Base-by-base conservation (phyloP, 768 basidiomycete species). In the Boletus subcaerulescens region DNA sequence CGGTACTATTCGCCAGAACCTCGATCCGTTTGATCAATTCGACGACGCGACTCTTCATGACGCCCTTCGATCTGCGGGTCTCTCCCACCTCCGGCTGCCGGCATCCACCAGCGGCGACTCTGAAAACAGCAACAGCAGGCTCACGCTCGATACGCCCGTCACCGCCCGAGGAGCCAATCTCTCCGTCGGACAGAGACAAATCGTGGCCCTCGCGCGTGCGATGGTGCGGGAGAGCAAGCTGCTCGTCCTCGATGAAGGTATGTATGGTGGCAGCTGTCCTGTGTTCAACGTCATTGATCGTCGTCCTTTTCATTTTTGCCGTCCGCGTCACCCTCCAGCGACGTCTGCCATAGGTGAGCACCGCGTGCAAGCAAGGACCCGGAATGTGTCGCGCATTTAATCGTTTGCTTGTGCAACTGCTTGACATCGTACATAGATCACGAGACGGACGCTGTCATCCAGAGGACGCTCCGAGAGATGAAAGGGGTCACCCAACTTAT, bases 21-120 rank as follows among this genome's bases (percentile, higher is more conserved):
- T 82, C 24, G 81, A 82, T 63, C 77, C 78, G 5, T 82, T 80
- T 59, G 72, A 66, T 5, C 74, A 82, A 58, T 68, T 76, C 52
- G 76, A 80, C 41, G 80, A 82, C 48, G 69, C 71, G 3, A 66
- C 66, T 1, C 63, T 80, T 14, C 69, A 77, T 55, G 67, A 69
- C 22, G 75, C 74, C 0, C 61, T 79, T 29, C 73, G 72, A 20
- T 62, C 76, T 3, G 75, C 75, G 0, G 78, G 77, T 7, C 65
- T 75, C 9, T 70, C 67, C 49, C 51, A 57, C 17, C 41, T 69
- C 17, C 68, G 70, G 45, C 26, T 29, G 9, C 26, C 7, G 8
- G 26, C 26, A 29, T 29, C 26, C 26, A 8, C 26, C 26, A 29
- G 26, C 26, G 9, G 4, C 26, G 50, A 53, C 18, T 61, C 36